Evolutionary conservation across 306 rosid genomes (phyloP).

Genomic region (Dicorynia guianensis): DNA sequence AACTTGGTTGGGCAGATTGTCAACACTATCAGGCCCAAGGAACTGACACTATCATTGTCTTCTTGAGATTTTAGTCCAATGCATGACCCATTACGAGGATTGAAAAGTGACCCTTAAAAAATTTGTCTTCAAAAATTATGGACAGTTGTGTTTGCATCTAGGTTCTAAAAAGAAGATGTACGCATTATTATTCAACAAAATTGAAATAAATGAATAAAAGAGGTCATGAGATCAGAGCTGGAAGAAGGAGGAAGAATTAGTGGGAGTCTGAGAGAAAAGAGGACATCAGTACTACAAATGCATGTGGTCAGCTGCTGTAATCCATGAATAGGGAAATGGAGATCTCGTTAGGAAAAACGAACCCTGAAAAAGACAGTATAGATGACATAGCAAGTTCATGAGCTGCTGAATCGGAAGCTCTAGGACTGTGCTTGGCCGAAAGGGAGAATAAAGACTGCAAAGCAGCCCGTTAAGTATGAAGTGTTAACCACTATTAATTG

Average conservation of each 20-base stretch:
- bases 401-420: constrained; percentile 20
- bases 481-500: too few species aligned
- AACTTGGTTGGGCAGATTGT: neutral
- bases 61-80: too few species aligned
- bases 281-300: neutral
- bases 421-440: neutral
- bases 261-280: neutral
- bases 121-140: too few species aligned
- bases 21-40: neutral
- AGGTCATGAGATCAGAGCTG: neutral
- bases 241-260: neutral
- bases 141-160: too few species aligned
- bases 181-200: too few species aligned
- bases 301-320: neutral
- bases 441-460: constrained; percentile 1
- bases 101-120: too few species aligned
- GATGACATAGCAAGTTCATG: constrained; percentile 17
- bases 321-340: constrained; percentile 2
- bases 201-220: neutral
- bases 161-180: too few species aligned
- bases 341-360: neutral
- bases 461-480: neutral
- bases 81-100: too few species aligned
- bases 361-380: constrained; percentile 26
- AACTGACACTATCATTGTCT: neutral